These are phyloP conservation scores for Chromosphaera perkinsii DNA, from an alignment of 208 protist species.

Conservation along the genomic window DNA sequence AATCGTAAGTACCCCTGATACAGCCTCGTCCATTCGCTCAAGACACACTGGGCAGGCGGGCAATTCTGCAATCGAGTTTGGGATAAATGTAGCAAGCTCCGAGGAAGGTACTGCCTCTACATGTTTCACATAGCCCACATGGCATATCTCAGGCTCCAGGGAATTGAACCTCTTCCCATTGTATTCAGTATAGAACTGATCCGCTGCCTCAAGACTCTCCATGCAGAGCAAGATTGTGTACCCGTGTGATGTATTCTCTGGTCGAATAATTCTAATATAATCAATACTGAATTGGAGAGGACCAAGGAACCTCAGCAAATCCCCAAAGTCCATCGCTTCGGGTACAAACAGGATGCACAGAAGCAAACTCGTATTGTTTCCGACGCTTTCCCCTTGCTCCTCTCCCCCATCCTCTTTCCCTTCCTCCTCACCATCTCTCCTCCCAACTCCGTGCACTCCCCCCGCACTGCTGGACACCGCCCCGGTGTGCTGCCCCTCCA, in stretches of 20 bases:
- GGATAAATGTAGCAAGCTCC: background rate
- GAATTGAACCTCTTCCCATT: conserved; percentile 55
- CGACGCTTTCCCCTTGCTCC: no score
- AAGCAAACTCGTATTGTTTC: no score
- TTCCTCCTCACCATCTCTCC: no score
- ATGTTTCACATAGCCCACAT: conserved; percentile 32
- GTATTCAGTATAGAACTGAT: conserved; percentile 55
- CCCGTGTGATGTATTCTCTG: background rate
- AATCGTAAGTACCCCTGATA: conserved; percentile 61
- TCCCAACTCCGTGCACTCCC: no score
- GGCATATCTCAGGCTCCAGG: conserved; percentile 46
- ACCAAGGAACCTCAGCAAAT: conserved; percentile 8
- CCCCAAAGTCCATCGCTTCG: background rate
- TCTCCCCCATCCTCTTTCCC: no score
- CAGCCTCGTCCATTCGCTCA: conserved; percentile 59
- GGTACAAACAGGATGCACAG: background rate
- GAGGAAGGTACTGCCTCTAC: conserved; percentile 15
- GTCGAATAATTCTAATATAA: conserved; percentile 4
- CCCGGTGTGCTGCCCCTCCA: no score
- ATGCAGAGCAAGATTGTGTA: background rate
- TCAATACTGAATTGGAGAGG: background rate
- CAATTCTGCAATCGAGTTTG: conserved; percentile 38
- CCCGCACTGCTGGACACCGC: no score
- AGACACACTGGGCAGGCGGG: conserved; percentile 65
- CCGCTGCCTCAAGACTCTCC: conserved; percentile 17